Evolutionary conservation across 202 grass and related monocot species (phyloP).

Genomic region (Musa balbisiana): DNA sequence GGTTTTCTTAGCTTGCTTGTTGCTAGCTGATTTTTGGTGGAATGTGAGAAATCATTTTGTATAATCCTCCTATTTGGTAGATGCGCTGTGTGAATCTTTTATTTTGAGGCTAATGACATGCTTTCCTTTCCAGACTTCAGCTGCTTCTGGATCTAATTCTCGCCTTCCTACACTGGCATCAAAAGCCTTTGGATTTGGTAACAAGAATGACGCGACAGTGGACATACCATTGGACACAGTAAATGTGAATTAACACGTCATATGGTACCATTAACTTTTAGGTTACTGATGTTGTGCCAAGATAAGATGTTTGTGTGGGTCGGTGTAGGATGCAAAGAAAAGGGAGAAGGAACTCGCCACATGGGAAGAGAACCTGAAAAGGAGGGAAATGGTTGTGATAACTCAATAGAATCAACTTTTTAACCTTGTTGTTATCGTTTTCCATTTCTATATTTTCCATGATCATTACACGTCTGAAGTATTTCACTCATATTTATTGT

Average conservation of each 20-base stretch:
- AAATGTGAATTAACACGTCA: background rate
- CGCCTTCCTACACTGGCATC: background rate
- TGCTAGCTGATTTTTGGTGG: background rate
- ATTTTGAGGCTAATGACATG: background rate
- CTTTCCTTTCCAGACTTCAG: constrained; percentile 8
- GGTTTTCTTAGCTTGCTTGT: no score
- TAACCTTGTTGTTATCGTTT: background rate
- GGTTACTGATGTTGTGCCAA: background rate
- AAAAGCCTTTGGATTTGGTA: constrained; percentile 5
- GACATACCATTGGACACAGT: constrained; percentile 26
- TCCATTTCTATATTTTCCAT: background rate
- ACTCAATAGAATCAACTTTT: background rate
- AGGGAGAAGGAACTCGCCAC: constrained; percentile 44
- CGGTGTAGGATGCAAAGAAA: constrained; percentile 47
- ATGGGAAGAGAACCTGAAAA: constrained; percentile 77
- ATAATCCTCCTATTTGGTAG: background rate
- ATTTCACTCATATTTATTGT: background rate
- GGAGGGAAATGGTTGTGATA: constrained; percentile 44
- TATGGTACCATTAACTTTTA: constrained; percentile 7
- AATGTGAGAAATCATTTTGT: background rate
- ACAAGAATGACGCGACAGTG: constrained; percentile 14
- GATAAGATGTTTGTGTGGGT: background rate
- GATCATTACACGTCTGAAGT: background rate
- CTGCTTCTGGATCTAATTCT: background rate
- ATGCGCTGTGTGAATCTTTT: background rate